Conservation (phyloP, 2,329 filamentous ascomycete species). For the Raffaelea ambrosiae region DNA sequence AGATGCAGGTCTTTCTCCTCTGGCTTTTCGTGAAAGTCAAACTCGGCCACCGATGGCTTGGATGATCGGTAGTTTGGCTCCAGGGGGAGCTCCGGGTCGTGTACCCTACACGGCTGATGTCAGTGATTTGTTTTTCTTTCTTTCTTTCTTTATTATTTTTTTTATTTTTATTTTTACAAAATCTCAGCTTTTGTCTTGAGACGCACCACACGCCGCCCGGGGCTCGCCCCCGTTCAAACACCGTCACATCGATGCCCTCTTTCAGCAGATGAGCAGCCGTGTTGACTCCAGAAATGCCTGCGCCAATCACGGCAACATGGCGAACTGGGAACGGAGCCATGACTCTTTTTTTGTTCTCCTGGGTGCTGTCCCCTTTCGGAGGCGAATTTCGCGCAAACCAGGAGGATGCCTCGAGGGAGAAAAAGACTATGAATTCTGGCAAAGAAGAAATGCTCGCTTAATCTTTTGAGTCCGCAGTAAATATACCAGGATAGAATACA, state of each 20-base stretch:
- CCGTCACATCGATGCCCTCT: conserved; percentile 25
- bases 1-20: conserved; percentile 31
- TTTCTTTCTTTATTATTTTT: neutral
- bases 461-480: too few relatives aligned
- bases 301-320: conserved; percentile 28
- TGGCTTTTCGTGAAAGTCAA: conserved; percentile 22
- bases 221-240: conserved; percentile 26
- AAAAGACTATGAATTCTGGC: too few relatives aligned
- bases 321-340: neutral
- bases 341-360: too few relatives aligned
- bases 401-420: too few relatives aligned
- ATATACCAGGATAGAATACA: too few relatives aligned
- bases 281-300: conserved; percentile 30
- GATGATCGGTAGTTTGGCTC: conserved; percentile 24
- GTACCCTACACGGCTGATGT: conserved; percentile 14
- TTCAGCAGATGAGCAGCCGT: conserved; percentile 27
- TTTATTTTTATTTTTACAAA: too few relatives aligned
- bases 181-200: too few relatives aligned
- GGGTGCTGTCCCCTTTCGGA: too few relatives aligned
- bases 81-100: conserved; percentile 20
- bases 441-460: too few relatives aligned
- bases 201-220: conserved; percentile 28
- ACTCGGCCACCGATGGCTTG: conserved; percentile 19
- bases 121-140: neutral
- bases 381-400: too few relatives aligned